A percentile compares a stretch with the other conserved stretches of the same genome.
phyloP scores from a whole-genome alignment of 2,329 filamentous ascomycete species.

The Xylariaceae sp. region DNA sequence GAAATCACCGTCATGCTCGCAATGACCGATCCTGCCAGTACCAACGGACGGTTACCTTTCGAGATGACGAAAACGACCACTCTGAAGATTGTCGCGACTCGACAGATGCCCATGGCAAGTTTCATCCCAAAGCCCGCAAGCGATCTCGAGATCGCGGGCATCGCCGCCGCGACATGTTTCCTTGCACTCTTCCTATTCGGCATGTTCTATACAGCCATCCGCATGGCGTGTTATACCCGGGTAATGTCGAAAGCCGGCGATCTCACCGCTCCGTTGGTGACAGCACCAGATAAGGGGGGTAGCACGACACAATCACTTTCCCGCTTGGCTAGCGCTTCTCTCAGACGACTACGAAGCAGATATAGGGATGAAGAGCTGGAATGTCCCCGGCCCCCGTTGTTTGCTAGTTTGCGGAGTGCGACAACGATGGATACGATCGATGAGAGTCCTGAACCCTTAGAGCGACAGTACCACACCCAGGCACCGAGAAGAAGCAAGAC shows the following conservation, averaged over 20 bases:
- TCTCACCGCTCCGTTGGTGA: background rate
- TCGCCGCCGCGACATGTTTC: slow-evolving; percentile 14
- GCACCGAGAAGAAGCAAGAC: slow-evolving; percentile 4
- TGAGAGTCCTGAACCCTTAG: background rate
- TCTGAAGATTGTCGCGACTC: background rate
- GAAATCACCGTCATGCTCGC: background rate
- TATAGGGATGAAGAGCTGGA: background rate
- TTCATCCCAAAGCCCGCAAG: slow-evolving; percentile 8
- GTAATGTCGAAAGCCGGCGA: background rate
- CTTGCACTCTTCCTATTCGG: slow-evolving; percentile 11
- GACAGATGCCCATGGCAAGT: slow-evolving; percentile 3
- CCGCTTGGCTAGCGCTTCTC: background rate
- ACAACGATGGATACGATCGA: background rate
- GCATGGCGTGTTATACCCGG: background rate
- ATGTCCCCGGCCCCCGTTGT: background rate
- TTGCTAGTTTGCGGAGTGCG: background rate
- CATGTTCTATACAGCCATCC: slow-evolving; percentile 5
- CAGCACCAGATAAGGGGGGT: background rate
- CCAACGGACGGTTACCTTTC: background rate
- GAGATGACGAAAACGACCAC: background rate
- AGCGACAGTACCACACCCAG: slow-evolving; percentile 9
- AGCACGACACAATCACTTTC: background rate
- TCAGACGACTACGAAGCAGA: background rate
- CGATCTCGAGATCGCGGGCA: slow-evolving; percentile 13
- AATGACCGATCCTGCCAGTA: background rate